phyloP scores from a whole-genome alignment of 495 filamentous ascomycete genomes.

The Aspergillus nidulans region DNA sequence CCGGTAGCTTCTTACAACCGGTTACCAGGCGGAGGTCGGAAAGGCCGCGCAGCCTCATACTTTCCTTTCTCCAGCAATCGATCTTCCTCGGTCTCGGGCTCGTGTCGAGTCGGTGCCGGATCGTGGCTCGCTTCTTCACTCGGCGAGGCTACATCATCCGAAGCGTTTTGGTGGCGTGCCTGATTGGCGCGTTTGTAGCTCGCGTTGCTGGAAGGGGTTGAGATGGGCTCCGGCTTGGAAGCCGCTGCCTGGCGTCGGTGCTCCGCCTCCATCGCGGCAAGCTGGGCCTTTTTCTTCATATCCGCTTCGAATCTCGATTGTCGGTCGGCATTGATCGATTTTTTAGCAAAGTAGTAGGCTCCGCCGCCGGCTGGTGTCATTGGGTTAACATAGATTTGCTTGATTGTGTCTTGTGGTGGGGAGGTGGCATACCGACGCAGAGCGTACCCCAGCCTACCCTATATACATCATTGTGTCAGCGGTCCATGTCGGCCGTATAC shows the following conservation, averaged over 20 bases:
- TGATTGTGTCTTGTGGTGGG: neutral
- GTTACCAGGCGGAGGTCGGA: conserved; percentile 72
- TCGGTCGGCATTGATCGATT: conserved; percentile 86
- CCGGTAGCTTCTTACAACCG: conserved; percentile 46
- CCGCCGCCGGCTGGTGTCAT: conserved; percentile 66
- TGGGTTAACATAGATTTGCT: neutral
- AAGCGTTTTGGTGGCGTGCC: conserved; percentile 30
- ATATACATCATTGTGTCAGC: conserved; percentile 22
- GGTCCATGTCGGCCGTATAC: neutral
- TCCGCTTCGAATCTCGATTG: conserved; percentile 64
- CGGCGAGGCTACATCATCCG: conserved; percentile 65
- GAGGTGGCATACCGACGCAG: conserved; percentile 56
- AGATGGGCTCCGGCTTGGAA: conserved; percentile 6
- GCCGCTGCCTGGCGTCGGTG: conserved; percentile 36
- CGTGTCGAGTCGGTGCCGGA: conserved; percentile 82
- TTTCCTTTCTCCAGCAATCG: conserved; percentile 77
- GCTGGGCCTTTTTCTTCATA: conserved; percentile 57
- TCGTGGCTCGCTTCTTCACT: conserved; percentile 74
- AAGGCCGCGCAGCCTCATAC: conserved; percentile 78
- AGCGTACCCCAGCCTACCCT: conserved; percentile 87
- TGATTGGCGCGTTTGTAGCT: conserved; percentile 34
- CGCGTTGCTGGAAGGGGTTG: conserved; percentile 23
- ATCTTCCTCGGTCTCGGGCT: conserved; percentile 66
- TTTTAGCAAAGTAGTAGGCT: conserved; percentile 95
- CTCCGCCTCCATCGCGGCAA: conserved; percentile 54